Evolutionary conservation across 2,329 filamentous ascomycete species (phyloP).

Genomic region (Colletotrichum orbiculare): DNA sequence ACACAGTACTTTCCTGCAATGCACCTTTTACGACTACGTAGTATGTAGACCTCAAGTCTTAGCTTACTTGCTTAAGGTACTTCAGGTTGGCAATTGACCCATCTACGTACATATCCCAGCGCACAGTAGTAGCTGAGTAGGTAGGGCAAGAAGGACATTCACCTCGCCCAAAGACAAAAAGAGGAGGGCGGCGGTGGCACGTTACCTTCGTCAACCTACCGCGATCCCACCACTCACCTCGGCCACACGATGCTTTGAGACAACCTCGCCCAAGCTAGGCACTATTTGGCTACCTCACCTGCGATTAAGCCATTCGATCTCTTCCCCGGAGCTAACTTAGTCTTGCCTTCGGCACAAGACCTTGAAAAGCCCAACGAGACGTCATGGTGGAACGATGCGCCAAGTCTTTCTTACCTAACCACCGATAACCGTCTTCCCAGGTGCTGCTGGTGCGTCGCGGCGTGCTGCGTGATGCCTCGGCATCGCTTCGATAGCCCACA

Average conservation of each 20-base stretch:
- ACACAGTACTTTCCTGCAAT: too few species aligned
- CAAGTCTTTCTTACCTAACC: slow-evolving; percentile 24
- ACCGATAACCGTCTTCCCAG: background rate
- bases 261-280: background rate
- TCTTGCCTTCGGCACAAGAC: slow-evolving; percentile 4
- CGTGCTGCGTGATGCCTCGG: background rate
- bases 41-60: too few species aligned
- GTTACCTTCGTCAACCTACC: background rate
- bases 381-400: slow-evolving; percentile 28
- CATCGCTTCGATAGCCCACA: background rate
- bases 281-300: too few species aligned
- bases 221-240: too few species aligned
- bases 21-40: too few species aligned
- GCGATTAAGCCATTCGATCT: background rate
- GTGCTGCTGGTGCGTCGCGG: slow-evolving; percentile 22
- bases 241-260: too few species aligned
- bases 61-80: background rate
- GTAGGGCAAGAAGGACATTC: background rate
- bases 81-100: background rate
- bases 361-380: slow-evolving; percentile 7
- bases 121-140: too few species aligned
- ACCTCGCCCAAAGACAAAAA: background rate
- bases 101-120: too few species aligned
- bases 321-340: background rate
- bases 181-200: slow-evolving; percentile 4